Evolutionary conservation across 176 grass and related monocot genomes (phyloP), one percentile per base, ranked within the genome.

Genomic region (Oryza glaberrima): DNA sequence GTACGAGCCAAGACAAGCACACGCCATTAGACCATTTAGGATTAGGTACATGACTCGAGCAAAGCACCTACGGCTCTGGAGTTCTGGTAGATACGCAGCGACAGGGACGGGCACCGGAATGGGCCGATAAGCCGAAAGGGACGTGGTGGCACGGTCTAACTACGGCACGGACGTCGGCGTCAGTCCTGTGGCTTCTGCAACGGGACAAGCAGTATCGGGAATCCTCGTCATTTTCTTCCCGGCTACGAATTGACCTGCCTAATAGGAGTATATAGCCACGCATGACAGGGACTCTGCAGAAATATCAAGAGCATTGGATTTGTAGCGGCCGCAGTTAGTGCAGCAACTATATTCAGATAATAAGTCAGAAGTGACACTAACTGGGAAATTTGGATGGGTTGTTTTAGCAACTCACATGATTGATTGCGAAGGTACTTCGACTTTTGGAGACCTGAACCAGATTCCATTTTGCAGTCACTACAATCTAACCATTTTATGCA

Each of bases 121-220:
- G 60, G 36, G 51, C 14, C 3, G 7, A 40, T 6, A 40, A 40
- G 47, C 28, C 69, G 64, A 76, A 43, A 63, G 15, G 30, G 30
- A 35, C 43, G 70, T 34, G 22, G 20, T 61, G 35, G 40, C 54
- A 3, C 20, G 3, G 19, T 25, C 81, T 44, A 83, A 44, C 41
- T 9, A 7, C 41, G 82, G 77, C 51, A 61, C 52, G 0, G 4
- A 5, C 20, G 87, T 81, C 87, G 2, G 6, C 19, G n/a, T 85
- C 71, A 1, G n/a, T 15, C 52, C 32, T 13, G 43, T 85, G 38
- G 72, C 83, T 34, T 81, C 32, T 20, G 25, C 66, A 6, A 56
- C 2, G 32, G 66, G 77, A 23, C 72, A 73, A 85, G 12, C 72
- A 2, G 54, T 11, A 65, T 66, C 7, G 78, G 77, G 60, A 58